A percentile compares a stretch with the other conserved stretches of the same genome.
Evolutionary conservation across 129 eudicot species (phyloP).

Genomic region (Tanacetum coccineum): DNA sequence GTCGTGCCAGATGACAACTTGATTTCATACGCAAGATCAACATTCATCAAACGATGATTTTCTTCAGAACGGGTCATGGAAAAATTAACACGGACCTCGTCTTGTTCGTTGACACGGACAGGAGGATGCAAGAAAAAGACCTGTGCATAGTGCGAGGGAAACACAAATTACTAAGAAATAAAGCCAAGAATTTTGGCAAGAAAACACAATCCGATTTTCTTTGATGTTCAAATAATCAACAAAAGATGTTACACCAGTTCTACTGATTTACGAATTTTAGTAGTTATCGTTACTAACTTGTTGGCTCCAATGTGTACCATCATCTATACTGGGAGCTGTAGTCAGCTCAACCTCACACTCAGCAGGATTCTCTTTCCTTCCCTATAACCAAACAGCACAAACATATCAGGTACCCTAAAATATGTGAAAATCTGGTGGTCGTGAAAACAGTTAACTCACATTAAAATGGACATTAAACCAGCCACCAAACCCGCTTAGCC

Average conservation of each 20-base stretch:
- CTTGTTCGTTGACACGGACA: conserved; percentile 37
- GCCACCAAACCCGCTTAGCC: conserved; percentile 82
- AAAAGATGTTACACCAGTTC: background rate
- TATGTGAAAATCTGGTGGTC: background rate
- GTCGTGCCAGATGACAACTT: conserved; percentile 47
- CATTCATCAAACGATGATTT: conserved; percentile 90
- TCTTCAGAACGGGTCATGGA: conserved; percentile 82
- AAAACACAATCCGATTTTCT: background rate
- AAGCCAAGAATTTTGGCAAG: background rate
- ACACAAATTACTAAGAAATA: background rate
- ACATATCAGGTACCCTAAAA: background rate
- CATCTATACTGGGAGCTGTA: conserved; percentile 72
- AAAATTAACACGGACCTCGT: conserved; percentile 42
- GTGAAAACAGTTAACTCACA: conserved; percentile 44
- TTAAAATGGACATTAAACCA: conserved; percentile 99
- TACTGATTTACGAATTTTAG: background rate
- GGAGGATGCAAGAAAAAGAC: conserved; percentile 65
- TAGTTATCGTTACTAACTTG: conserved; percentile 54
- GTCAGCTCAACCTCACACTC: conserved; percentile 72
- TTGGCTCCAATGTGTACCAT: conserved; percentile 93
- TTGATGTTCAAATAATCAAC: background rate
- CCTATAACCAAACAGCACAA: conserved; percentile 30
- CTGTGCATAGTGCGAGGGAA: conserved; percentile 19
- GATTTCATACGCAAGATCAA: conserved; percentile 60
- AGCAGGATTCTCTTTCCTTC: conserved; percentile 72